Percentiles rank a stretch among this genome's conserved stretches.
Evolutionary conservation across 495 filamentous ascomycete genomes (phyloP).

Genomic region (Daldinia grandis): DNA sequence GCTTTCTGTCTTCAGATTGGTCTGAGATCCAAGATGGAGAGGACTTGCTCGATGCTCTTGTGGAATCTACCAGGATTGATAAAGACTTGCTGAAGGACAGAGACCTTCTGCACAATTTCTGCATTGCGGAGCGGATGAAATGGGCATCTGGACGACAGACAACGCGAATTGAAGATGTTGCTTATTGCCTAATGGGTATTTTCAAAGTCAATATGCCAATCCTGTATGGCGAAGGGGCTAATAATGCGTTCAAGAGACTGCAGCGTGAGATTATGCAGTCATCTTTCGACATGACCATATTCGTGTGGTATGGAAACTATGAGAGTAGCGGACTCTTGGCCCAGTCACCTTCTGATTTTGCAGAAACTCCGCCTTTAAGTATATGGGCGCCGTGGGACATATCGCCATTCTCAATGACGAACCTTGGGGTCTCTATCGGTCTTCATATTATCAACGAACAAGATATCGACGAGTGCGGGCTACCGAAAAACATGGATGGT

Average conservation of each 20-base stretch:
- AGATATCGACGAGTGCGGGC: too few species aligned
- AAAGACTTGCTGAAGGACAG: constrained; percentile 13
- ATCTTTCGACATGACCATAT: constrained; percentile 35
- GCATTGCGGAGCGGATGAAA: constrained; percentile 24
- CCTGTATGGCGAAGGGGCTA: constrained; percentile 33
- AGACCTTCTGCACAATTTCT: neutral
- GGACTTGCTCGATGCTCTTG: constrained; percentile 14
- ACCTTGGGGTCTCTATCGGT: constrained; percentile 13
- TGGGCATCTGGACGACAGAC: constrained; percentile 29
- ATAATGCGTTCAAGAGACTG: constrained; percentile 26
- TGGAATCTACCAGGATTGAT: constrained; percentile 9
- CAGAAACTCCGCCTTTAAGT: neutral
- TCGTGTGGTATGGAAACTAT: constrained; percentile 34
- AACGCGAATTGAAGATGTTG: constrained; percentile 25
- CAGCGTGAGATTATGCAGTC: constrained; percentile 36
- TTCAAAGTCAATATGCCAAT: constrained; percentile 35
- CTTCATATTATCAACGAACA: neutral
- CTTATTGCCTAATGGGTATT: constrained; percentile 27
- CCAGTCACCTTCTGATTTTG: constrained; percentile 20
- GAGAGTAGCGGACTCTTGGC: constrained; percentile 16
- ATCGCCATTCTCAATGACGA: constrained; percentile 20
- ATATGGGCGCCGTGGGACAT: constrained; percentile 9
- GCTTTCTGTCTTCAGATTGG: constrained; percentile 24
- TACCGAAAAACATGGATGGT: too few species aligned
- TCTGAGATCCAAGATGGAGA: constrained; percentile 22